Base-by-base conservation (phyloP, 345 rosid genomes). In the Eucalyptus fibrosa region DNA sequence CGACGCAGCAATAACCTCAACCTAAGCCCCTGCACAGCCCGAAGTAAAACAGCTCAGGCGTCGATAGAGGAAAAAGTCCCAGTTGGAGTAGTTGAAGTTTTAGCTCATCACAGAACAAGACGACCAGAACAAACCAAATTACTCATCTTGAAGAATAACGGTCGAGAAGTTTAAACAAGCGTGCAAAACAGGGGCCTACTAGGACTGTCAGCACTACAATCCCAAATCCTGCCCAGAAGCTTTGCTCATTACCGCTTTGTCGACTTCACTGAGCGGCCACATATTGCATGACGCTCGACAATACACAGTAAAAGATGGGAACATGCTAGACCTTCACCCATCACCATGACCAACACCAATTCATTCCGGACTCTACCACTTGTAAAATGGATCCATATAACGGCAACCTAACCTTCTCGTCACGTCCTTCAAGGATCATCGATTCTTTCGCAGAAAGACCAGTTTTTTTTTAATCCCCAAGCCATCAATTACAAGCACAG, bases 1-100 rank as follows among this genome's bases (percentile, higher is more conserved):
- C n/a, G 30, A 30, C 50, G 72, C 83, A 88, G 91, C 88, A 88
- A 87, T 53, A 77, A 89, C 87, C 90, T 87, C 55, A 91, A 91
- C 85, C 87, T 81, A 59, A 88, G 67, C 24, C 44, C 89, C 92
- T 81, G 90, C 91, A 88, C 34, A 47, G 60, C 60, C 90, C 44
- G 62, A 5, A 18, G 26, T 18, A 69, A 34, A 69, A 9, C 44
- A 34, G 81, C 44, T 69, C 81, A 34, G 26, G 44, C 4, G 14
- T 18, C 2, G 24, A 18, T 69, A 18, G 3, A 69, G 81, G 19
- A 16, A 8, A 69, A 18, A 18, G 42, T 34, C 4, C 81, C 44
- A 18, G 81, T 24, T 32, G 2, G 81, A 69, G 3, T 17, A 69
- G 81, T 69, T 16, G 12, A 62, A 8, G 40, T 32, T n/a, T 69